Base-by-base conservation (phyloP, 345 rosid species). In the Populus ilicifolia region DNA sequence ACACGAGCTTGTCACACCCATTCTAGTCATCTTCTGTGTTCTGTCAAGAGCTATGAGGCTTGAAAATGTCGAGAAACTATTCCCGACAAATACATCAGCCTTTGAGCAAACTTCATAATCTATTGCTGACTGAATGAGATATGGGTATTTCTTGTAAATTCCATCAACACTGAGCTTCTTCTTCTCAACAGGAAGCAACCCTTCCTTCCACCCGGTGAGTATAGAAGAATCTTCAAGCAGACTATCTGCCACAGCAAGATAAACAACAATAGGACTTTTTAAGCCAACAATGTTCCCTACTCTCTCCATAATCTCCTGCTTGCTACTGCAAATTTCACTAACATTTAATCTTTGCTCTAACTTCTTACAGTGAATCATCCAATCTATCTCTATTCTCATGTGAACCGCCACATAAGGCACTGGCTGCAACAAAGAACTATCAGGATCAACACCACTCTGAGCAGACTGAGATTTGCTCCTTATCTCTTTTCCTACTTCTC, bases 321-420 rank as follows among this genome's bases (percentile, higher is more conserved):
- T 96, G 87, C 98, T 92, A 68, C 99, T 92, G 78, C 99, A 96
- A 65, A 96, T 96, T 78, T 89, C 87, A 76, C 76, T 85, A 18
- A 91, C 80, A 65, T 89, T 88, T 75, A 69, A 75, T 69, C 94
- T 84, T 36, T 89, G 91, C 81, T 96, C 97, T 67, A 96, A 78
- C 63, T 96, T 96, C 88, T 91, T 96, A 75, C 99, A 96, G 70
- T 96, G 99, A 69, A 96, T 93, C 97, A 92, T 90, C 99, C 99
- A 96, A 72, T 96, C 99, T 75, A 89, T 91, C 88, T 96, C 98
- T 72, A 96, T 87, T 81, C 99, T 92, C 99, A 96, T 91, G 80
- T 96, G 98, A 78, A 96, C 97, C 0, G 99, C 98, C 13, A 93
- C 80, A 48, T 88, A 93, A 63, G 94, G 89, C 30, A 80, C 50